phyloP scores from a whole-genome alignment of 352 stramenopile genomes.

The Phytopythium delawarense region DNA sequence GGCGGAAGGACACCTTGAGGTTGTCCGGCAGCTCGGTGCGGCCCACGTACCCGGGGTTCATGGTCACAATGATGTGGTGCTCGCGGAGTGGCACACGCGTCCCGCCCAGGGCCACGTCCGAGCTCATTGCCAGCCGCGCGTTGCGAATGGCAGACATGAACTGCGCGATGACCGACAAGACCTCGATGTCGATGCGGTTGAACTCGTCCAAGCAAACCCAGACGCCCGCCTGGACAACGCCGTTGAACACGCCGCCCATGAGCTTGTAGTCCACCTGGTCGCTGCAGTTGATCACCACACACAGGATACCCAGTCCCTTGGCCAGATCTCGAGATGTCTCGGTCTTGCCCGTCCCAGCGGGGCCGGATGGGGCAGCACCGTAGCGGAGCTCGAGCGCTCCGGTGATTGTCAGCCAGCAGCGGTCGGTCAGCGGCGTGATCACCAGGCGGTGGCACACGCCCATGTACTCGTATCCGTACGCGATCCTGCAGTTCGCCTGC shows the following conservation, averaged over 20 bases:
- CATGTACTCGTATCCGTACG: conserved; percentile 93
- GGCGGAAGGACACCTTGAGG: conserved; percentile 78
- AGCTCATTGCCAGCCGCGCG: conserved; percentile 27
- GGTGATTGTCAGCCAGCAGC: conserved; percentile 93
- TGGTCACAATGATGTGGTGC: conserved; percentile 85
- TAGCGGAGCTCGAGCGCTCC: conserved; percentile 85
- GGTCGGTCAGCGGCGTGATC: conserved; percentile 92
- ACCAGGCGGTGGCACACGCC: conserved; percentile 87
- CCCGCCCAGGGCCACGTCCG: conserved; percentile 54
- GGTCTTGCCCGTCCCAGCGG: conserved; percentile 91
- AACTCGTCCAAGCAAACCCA: conserved; percentile 91
- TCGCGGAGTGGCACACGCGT: conserved; percentile 49
- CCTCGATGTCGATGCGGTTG: conserved; percentile 87
- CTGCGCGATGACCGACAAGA: conserved; percentile 85
- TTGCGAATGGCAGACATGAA: conserved; percentile 74
- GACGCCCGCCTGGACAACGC: conserved; percentile 64
- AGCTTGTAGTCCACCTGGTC: conserved; percentile 93
- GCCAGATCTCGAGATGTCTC: conserved; percentile 94
- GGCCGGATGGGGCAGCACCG: conserved; percentile 84
- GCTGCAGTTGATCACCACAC: conserved; percentile 96
- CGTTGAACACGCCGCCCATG: conserved; percentile 86
- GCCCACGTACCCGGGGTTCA: conserved; percentile 84
- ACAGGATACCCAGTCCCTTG: conserved; percentile 88
- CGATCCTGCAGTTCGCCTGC: conserved; percentile 63
- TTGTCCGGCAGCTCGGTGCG: conserved; percentile 84